Percentiles rank a stretch among this genome's conserved stretches.
Evolutionary conservation across 441 rosid species (phyloP).

Genomic region (Cnidoscolus chayamansa): DNA sequence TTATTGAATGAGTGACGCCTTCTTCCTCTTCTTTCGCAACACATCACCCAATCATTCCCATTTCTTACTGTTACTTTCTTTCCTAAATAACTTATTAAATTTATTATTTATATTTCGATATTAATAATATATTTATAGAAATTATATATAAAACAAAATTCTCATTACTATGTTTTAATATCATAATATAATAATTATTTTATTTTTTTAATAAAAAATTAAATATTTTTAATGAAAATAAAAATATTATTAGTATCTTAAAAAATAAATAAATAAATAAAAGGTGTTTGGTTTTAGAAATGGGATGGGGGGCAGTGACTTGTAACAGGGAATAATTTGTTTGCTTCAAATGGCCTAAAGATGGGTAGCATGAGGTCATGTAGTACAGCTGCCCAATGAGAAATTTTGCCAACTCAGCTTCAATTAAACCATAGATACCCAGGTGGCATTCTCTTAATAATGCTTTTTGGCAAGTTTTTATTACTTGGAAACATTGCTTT

Average conservation of each 20-base stretch:
- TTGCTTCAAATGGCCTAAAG: neutral
- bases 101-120: neutral
- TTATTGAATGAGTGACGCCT: constrained; percentile 76
- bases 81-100: neutral
- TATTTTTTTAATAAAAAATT: too few relatives aligned
- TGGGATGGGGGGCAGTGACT: too few relatives aligned
- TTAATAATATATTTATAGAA: too few relatives aligned
- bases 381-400: constrained; percentile 15
- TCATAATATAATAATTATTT: too few relatives aligned
- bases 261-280: too few relatives aligned
- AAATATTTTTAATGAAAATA: too few relatives aligned
- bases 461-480: constrained; percentile 23
- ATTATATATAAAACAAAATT: too few relatives aligned
- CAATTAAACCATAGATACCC: neutral
- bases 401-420: constrained; percentile 18
- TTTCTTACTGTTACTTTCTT: neutral
- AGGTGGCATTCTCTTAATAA: constrained; percentile 31
- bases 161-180: too few relatives aligned
- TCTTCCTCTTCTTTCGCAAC: constrained; percentile 21
- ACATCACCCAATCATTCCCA: constrained; percentile 41
- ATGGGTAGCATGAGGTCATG: constrained; percentile 1
- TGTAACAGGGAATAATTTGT: too few relatives aligned
- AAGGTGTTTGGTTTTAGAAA: too few relatives aligned
- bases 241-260: too few relatives aligned
- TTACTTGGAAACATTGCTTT: constrained; percentile 16